Evolutionary conservation across 148 eudicot genomes (phyloP).

Genomic region (Drosera capensis): DNA sequence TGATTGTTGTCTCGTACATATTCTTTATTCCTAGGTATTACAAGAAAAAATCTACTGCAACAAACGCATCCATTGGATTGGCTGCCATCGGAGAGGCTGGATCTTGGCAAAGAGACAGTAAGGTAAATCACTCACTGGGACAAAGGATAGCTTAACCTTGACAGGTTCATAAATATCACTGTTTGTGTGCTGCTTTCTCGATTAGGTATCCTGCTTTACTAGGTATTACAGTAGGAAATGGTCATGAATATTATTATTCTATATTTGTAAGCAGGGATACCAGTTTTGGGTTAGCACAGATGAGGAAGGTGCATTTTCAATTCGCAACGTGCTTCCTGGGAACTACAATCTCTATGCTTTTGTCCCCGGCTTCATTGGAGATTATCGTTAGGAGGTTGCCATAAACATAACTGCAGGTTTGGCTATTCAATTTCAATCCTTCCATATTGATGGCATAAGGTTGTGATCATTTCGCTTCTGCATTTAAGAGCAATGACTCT

Average conservation of each 20-base stretch:
- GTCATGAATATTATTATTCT: too few relatives aligned
- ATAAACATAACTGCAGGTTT: conserved; percentile 45
- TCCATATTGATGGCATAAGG: too few relatives aligned
- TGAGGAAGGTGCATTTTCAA: conserved; percentile 34
- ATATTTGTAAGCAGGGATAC: conserved; percentile 40
- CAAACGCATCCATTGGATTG: conserved; percentile 33
- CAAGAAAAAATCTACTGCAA: conserved; percentile 15
- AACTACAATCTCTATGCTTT: conserved; percentile 40
- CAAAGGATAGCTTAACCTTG: too few relatives aligned
- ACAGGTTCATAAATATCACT: too few relatives aligned
- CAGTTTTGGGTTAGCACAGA: conserved; percentile 56
- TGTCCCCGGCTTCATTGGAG: conserved; percentile 54
- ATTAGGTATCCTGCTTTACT: too few relatives aligned
- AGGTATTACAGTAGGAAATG: too few relatives aligned
- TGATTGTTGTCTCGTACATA: neutral
- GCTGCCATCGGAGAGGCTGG: conserved; percentile 45
- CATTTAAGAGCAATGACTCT: too few relatives aligned
- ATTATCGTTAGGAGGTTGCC: conserved; percentile 18
- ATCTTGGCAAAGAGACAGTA: conserved; percentile 56
- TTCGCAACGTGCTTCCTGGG: conserved; percentile 30
- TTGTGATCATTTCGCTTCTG: too few relatives aligned
- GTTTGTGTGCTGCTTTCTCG: too few relatives aligned
- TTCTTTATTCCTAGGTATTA: conserved; percentile 15
- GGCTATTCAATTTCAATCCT: too few relatives aligned
- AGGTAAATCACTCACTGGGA: too few relatives aligned